Evolutionary conservation across 1,284 basidiomycete genomes (phyloP).

Genomic region (Heterobasidion parviporum): DNA sequence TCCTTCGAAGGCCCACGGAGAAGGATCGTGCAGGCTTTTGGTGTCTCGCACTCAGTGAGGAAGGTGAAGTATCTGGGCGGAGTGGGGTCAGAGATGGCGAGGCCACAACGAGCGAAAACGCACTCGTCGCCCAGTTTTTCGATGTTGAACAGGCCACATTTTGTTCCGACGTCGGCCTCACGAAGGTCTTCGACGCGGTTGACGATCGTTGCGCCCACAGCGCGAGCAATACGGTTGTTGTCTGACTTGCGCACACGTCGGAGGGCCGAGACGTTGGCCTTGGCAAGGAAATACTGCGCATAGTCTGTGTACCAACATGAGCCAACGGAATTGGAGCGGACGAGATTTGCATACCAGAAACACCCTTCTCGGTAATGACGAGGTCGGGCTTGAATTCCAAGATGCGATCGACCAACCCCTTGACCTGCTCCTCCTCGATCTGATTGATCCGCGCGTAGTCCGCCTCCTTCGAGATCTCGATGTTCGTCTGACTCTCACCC

Average conservation of each 20-base stretch:
- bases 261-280: conserved; percentile 86
- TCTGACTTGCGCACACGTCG: conserved; percentile 96
- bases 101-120: conserved; percentile 19
- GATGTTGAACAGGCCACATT: conserved; percentile 92
- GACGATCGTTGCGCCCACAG: conserved; percentile 93
- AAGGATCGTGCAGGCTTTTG: conserved; percentile 97
- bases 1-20: conserved; percentile 98
- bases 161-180: conserved; percentile 85
- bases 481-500: conserved; percentile 97
- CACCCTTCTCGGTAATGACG: conserved; percentile 95
- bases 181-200: conserved; percentile 95
- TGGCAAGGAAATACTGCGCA: conserved; percentile 89
- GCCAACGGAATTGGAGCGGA: background rate
- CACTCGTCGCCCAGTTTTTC: conserved; percentile 98
- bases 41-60: conserved; percentile 85
- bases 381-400: conserved; percentile 94
- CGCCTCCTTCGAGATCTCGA: conserved; percentile 91
- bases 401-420: conserved; percentile 80
- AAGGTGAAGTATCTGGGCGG: conserved; percentile 87
- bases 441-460: conserved; percentile 93
- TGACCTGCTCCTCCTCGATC: conserved; percentile 98
- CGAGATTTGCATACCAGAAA: conserved; percentile 61
- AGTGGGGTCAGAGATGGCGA: background rate
- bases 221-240: conserved; percentile 97
- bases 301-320: conserved; percentile 48